A percentile compares a stretch with the other conserved stretches of the same genome.
phyloP scores from a whole-genome alignment of 73 alveolate species.

The Symbiodinium natans region DNA sequence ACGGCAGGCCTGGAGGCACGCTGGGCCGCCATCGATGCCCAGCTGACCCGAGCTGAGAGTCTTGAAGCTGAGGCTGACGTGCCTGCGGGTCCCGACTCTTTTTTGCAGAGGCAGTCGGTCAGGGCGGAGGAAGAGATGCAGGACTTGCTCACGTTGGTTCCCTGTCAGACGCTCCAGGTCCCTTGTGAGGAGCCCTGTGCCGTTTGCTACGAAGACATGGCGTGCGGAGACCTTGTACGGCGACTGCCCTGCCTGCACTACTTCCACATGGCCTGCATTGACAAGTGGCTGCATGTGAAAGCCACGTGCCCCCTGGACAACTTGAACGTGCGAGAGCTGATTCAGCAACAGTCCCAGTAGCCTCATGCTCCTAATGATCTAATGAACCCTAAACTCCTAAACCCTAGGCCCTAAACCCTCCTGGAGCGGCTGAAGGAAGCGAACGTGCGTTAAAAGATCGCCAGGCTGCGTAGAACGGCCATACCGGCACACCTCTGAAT shows the following conservation, averaged over 20 bases:
- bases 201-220: conserved; percentile 79
- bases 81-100: background rate
- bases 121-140: background rate
- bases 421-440: no score
- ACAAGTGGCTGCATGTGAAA: conserved; percentile 50
- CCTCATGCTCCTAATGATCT: no score
- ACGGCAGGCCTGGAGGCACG: conserved; percentile 64
- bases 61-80: background rate
- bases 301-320: conserved; percentile 85
- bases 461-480: no score
- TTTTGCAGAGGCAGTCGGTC: background rate
- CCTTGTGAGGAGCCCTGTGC: conserved; percentile 67
- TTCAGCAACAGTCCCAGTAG: conserved; percentile 5
- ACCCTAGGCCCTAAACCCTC: no score
- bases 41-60: conserved; percentile 35
- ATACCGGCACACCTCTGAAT: no score
- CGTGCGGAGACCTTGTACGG: conserved; percentile 16
- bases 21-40: conserved; percentile 87
- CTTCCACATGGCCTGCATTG: conserved; percentile 77
- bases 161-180: conserved; percentile 42
- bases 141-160: conserved; percentile 28
- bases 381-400: no score
- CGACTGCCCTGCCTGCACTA: conserved; percentile 65
- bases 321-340: conserved; percentile 46
- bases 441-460: no score